Evolutionary conservation across 2,329 filamentous ascomycete genomes (phyloP).

Genomic region (Arthrobotrys entomopaga): DNA sequence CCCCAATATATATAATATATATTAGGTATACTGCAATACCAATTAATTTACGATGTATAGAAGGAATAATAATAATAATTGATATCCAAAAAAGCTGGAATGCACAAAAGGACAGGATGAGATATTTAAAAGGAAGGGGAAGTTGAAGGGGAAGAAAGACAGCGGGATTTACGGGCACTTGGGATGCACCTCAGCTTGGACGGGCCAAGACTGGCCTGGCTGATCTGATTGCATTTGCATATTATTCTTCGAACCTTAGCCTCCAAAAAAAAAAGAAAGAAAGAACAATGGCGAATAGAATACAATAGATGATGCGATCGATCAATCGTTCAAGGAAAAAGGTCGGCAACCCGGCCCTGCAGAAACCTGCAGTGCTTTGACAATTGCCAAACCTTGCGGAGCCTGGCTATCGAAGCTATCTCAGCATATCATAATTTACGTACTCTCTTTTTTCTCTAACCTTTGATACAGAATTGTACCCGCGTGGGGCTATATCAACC

Average conservation of each 20-base stretch:
- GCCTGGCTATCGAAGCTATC: too few relatives aligned
- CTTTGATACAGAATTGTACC: not conserved
- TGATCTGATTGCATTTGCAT: too few relatives aligned
- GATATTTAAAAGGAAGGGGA: not conserved
- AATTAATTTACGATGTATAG: too few relatives aligned
- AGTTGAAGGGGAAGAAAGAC: not conserved
- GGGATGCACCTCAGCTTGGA: not conserved
- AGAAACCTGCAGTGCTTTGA: not conserved
- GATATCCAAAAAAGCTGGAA: not conserved
- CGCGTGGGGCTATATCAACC: too few relatives aligned
- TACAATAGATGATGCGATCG: conserved; percentile 34
- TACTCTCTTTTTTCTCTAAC: not conserved
- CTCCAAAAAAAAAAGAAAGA: not conserved
- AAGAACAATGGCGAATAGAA: too few relatives aligned
- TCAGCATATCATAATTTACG: not conserved
- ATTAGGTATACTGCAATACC: too few relatives aligned
- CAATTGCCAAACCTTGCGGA: not conserved
- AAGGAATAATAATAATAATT: too few relatives aligned
- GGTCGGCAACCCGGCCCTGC: not conserved
- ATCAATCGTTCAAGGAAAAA: not conserved
- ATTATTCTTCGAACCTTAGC: too few relatives aligned
- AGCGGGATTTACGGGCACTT: not conserved
- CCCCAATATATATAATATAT: not conserved
- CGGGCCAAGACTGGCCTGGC: not conserved
- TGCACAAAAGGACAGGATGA: not conserved